phyloP scores from a whole-genome alignment of 2,329 filamentous ascomycete species.

The Fusarium sp. region DNA sequence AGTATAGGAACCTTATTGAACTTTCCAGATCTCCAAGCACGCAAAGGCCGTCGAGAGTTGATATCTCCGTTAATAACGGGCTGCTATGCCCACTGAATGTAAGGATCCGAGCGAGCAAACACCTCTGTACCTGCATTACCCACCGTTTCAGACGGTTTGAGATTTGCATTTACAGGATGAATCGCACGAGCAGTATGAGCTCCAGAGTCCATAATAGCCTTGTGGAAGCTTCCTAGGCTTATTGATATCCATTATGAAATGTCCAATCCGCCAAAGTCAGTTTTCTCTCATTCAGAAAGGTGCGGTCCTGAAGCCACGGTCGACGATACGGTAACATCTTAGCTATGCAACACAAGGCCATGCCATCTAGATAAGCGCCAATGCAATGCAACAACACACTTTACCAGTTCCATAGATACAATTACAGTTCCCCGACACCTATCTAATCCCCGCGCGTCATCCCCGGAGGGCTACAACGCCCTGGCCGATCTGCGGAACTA shows the following conservation, averaged over 20 bases:
- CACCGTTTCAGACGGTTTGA: constrained; percentile 44
- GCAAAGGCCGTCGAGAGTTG: constrained; percentile 46
- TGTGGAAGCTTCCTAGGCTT: constrained; percentile 48
- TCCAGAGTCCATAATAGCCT: constrained; percentile 49
- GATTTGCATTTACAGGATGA: constrained; percentile 41
- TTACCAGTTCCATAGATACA: neutral
- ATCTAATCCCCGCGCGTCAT: constrained; percentile 32
- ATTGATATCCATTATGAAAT: constrained; percentile 50
- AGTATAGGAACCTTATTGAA: constrained; percentile 49
- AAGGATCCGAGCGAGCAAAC: constrained; percentile 45
- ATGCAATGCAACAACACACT: neutral
- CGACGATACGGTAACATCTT: neutral
- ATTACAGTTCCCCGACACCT: constrained; percentile 26
- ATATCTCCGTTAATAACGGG: constrained; percentile 47
- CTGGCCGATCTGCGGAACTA: constrained; percentile 20
- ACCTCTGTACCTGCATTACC: constrained; percentile 46
- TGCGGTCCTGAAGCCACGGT: too few relatives aligned
- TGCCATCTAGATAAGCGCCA: constrained; percentile 30
- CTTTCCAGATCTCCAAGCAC: constrained; percentile 49
- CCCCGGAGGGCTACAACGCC: constrained; percentile 16
- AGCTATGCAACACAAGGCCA: neutral
- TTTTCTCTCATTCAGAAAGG: too few relatives aligned
- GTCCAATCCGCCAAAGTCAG: constrained; percentile 42
- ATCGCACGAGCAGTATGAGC: constrained; percentile 47
- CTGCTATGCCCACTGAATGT: constrained; percentile 49